Percentiles rank a stretch among this genome's conserved stretches.
Conservation (phyloP, 2,329 filamentous ascomycete species). For the Neonectria punicea region DNA sequence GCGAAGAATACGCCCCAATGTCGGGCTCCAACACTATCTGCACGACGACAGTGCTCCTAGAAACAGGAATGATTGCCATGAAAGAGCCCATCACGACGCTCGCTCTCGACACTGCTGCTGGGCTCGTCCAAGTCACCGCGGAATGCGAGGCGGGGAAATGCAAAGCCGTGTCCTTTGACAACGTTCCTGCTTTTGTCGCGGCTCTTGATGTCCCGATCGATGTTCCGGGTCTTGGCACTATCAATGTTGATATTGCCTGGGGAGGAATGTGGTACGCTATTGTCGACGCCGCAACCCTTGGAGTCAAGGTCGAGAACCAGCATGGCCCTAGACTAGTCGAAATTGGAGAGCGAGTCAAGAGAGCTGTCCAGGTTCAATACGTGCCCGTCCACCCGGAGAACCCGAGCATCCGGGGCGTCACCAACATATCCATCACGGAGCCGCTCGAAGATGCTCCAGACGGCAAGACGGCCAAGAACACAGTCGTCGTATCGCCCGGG, state of each 20-base stretch:
- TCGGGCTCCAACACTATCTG: slow-evolving; percentile 58
- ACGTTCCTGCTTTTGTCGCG: no score
- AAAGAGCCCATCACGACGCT: slow-evolving; percentile 54
- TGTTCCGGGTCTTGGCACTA: slow-evolving; percentile 52
- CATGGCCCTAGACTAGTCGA: slow-evolving; percentile 51
- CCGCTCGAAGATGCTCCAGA: slow-evolving; percentile 1
- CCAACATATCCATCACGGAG: slow-evolving; percentile 15
- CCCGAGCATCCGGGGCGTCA: slow-evolving; percentile 41
- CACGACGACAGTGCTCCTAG: slow-evolving; percentile 56
- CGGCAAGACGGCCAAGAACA: slow-evolving; percentile 41
- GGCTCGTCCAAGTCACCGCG: slow-evolving; percentile 48
- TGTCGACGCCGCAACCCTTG: slow-evolving; percentile 52
- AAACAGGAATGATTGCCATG: slow-evolving; percentile 60
- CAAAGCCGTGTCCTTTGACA: slow-evolving; percentile 52
- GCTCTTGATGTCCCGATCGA: slow-evolving; percentile 54
- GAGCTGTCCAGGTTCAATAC: slow-evolving; percentile 47
- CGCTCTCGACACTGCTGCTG: slow-evolving; percentile 56
- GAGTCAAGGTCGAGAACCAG: slow-evolving; percentile 47
- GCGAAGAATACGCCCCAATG: slow-evolving; percentile 53
- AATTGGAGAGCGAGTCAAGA: slow-evolving; percentile 55
- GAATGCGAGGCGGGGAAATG: slow-evolving; percentile 56
- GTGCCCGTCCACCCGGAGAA: slow-evolving; percentile 57
- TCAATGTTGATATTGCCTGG: slow-evolving; percentile 57
- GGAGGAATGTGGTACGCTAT: slow-evolving; percentile 59
- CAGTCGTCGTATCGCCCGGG: slow-evolving; percentile 55